Evolutionary conservation across 495 filamentous ascomycete species (phyloP).

Genomic region (Xylaria sp.): DNA sequence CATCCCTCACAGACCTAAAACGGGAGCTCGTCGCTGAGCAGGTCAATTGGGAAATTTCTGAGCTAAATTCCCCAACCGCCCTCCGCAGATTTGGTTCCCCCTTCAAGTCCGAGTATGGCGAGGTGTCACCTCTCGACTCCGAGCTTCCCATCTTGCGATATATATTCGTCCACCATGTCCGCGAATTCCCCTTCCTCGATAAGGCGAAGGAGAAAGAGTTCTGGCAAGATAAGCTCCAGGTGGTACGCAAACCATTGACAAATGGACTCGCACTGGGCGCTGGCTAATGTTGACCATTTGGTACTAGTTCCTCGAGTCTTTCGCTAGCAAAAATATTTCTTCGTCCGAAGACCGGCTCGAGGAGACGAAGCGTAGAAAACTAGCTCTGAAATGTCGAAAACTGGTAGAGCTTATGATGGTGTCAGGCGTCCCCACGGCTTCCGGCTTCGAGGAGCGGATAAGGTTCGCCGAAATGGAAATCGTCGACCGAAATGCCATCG

Average conservation of each 20-base stretch:
- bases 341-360: constrained; percentile 95
- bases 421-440: constrained; percentile 92
- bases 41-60: constrained; percentile 84
- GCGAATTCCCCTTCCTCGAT: constrained; percentile 96
- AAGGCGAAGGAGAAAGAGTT: constrained; percentile 98
- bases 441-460: constrained; percentile 96
- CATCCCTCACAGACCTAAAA: constrained; percentile 77
- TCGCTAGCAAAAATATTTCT: constrained; percentile 97
- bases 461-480: constrained; percentile 96
- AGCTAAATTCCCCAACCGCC: constrained; percentile 92
- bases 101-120: constrained; percentile 89
- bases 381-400: constrained; percentile 92
- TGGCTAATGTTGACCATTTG: constrained; percentile 28
- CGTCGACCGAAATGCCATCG: constrained; percentile 89
- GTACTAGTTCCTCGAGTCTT: constrained; percentile 88
- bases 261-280: neutral
- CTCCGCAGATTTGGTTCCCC: constrained; percentile 94
- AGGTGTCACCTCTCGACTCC: constrained; percentile 91
- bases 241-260: constrained; percentile 64
- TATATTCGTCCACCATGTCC: constrained; percentile 97
- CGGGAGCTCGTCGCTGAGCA: constrained; percentile 91
- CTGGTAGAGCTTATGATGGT: constrained; percentile 99
- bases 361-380: constrained; percentile 91
- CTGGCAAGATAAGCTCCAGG: constrained; percentile 97
- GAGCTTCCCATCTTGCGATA: constrained; percentile 94